A percentile compares a stretch with the other conserved stretches of the same genome.
These are phyloP conservation scores for Fusarium secorum DNA, from an alignment of 2,329 filamentous ascomycete species.

Conservation along the genomic window DNA sequence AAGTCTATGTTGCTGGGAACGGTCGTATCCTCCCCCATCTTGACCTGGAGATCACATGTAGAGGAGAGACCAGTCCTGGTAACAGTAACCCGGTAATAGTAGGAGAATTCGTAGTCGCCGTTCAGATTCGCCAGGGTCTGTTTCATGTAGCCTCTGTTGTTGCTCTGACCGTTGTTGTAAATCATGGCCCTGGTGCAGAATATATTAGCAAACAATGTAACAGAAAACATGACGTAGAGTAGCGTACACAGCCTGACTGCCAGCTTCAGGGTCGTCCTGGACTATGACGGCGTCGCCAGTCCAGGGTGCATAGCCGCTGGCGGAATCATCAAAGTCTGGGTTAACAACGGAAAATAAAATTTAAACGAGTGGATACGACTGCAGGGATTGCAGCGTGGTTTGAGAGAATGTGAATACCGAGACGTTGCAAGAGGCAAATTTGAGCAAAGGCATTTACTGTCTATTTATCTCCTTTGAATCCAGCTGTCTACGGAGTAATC, in stretches of 20 bases:
- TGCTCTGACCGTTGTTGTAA: background rate
- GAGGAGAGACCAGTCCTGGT: fast-evolving
- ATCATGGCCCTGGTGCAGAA: background rate
- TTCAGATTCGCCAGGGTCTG: background rate
- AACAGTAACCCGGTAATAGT: background rate
- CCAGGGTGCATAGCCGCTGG: background rate
- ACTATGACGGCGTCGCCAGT: fast-evolving
- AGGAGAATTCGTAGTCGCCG: background rate
- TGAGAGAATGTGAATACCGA: background rate
- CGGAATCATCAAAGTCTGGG: background rate
- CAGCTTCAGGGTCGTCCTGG: background rate
- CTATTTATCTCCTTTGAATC: background rate
- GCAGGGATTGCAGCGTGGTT: background rate
- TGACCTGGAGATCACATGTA: background rate
- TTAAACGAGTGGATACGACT: background rate
- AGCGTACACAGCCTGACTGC: background rate
- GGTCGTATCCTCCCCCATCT: background rate
- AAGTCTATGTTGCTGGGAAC: background rate
- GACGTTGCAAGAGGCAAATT: background rate
- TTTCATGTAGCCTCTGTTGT: background rate
- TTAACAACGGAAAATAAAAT: background rate
- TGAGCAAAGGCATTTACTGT: fast-evolving
- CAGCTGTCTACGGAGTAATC: no score
- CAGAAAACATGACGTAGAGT: fast-evolving
- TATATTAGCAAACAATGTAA: background rate